phyloP scores from a whole-genome alignment of 2,329 filamentous ascomycete genomes.

The Pseudopithomyces chartarum region DNA sequence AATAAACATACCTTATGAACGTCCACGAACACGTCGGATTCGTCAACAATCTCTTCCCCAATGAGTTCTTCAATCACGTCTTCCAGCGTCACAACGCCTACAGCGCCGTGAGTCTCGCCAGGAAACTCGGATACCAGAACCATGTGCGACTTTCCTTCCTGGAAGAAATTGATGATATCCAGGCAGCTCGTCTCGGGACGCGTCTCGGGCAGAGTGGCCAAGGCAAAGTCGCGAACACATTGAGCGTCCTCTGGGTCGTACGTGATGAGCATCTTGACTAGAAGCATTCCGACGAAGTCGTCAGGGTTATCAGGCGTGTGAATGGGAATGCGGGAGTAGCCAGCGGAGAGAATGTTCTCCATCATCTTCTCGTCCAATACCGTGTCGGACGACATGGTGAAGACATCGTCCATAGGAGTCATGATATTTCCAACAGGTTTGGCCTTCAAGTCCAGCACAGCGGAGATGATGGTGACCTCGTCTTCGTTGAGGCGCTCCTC shows the following conservation, averaged over 20 bases:
- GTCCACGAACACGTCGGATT: slow-evolving; percentile 97
- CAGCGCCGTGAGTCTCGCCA: slow-evolving; percentile 85
- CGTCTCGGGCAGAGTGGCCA: slow-evolving; percentile 94
- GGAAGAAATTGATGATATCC: slow-evolving; percentile 99
- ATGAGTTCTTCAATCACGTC: slow-evolving; percentile 99
- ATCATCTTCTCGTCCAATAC: slow-evolving; percentile 92
- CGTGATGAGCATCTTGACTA: slow-evolving; percentile 98
- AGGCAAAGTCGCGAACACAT: slow-evolving; percentile 84
- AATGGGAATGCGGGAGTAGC: slow-evolving; percentile 95
- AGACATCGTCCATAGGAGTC: slow-evolving; percentile 98
- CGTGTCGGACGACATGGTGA: slow-evolving; percentile 94
- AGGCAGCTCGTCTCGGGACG: slow-evolving; percentile 93
- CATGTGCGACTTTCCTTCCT: slow-evolving; percentile 99
- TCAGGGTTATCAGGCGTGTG: slow-evolving; percentile 80
- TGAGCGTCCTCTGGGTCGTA: slow-evolving; percentile 95
- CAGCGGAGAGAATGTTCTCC: slow-evolving; percentile 89
- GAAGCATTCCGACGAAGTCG: slow-evolving; percentile 95
- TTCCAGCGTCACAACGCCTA: slow-evolving; percentile 93
- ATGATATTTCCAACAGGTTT: slow-evolving; percentile 95
- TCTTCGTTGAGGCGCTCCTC: slow-evolving; percentile 91
- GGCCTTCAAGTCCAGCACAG: slow-evolving; percentile 93
- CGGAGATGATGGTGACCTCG: slow-evolving; percentile 98
- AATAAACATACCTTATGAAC: slow-evolving; percentile 71
- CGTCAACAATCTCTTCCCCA: slow-evolving; percentile 99
- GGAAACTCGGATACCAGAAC: slow-evolving; percentile 90